Base-by-base conservation (phyloP, 1,284 basidiomycete species). In the Athelia sp. region DNA sequence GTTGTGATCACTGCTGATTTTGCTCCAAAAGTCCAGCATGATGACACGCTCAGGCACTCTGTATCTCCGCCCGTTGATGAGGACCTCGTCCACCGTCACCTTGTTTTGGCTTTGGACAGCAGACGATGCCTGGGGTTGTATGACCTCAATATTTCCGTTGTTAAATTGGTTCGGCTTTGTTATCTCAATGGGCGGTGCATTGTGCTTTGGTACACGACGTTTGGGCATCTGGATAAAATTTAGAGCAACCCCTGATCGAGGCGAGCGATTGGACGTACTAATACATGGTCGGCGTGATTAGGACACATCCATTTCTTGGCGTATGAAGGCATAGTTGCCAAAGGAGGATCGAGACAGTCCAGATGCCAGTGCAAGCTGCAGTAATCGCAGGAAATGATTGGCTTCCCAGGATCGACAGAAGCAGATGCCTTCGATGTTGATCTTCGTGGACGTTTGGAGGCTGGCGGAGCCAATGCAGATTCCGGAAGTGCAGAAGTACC, bases 251-350 rank as follows among this genome's bases (percentile, higher is more conserved):
- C n/a, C n/a, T 34, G 46, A 47, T 48, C 46, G 51, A 19, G 54
- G 46, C 35, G 55, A 52, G 8, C 13, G 52, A 48, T 31, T 31
- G 22, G 42, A 62, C 84, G 64, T 61, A 90, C 88, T 54, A 90
- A 66, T 51, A 88, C 76, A 54, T 85, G 83, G 53, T 96, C 91
- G 23, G 85, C 84, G 64, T 99, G 96, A 60, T 94, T 93, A 2
- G 97, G 97, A 69, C 96, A 99, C 92, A 96, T 98, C 96, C 97
- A 99, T 68, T 95, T 97, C 71, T 87, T 87, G 55, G 82, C 83
- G 50, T 88, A 82, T 22, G 87, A 79, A 3, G 97, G 97, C 81
- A 98, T 87, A 43, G 77, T 78, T 18, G 87, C 75, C 57, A 98
- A 72, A 2, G 97, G 96, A 17, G 96, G 97, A 58, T 90, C 86